Conservation (phyloP, 352 stramenopile species). For the Aphanomyces euteiches region DNA sequence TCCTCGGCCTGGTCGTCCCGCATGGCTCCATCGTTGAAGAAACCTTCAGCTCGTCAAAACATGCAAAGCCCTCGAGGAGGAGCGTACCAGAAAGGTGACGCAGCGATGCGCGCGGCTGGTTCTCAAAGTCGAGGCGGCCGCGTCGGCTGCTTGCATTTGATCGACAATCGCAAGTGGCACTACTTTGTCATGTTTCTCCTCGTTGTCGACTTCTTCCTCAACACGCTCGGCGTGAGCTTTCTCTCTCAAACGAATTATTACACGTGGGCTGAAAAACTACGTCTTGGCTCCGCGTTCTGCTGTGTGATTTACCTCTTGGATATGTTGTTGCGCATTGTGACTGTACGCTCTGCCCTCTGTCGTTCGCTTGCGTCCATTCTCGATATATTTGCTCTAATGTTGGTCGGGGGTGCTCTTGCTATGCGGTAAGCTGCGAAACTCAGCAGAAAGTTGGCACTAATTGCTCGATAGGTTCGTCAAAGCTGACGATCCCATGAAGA, state of each 20-base stretch:
- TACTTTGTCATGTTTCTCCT: constrained; percentile 81
- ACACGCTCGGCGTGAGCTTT: constrained; percentile 20
- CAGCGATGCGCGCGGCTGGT: not conserved
- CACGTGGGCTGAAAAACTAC: constrained; percentile 29
- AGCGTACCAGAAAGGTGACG: not conserved
- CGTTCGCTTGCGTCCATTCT: constrained; percentile 80
- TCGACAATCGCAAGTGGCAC: constrained; percentile 85
- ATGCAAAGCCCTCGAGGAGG: too few species aligned
- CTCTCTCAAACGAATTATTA: constrained; percentile 16
- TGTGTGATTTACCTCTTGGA: constrained; percentile 83
- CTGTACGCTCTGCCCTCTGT: constrained; percentile 67
- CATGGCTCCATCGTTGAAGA: too few species aligned
- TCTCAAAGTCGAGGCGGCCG: not conserved
- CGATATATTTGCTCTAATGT: constrained; percentile 66
- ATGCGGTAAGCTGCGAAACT: constrained; percentile 41
- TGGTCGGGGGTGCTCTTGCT: constrained; percentile 54
- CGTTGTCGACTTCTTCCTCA: constrained; percentile 78
- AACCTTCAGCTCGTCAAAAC: too few species aligned
- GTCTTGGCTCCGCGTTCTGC: constrained; percentile 66
- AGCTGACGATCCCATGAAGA: constrained; percentile 8
- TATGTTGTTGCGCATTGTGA: constrained; percentile 73
- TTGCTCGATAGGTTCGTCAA: constrained; percentile 13
- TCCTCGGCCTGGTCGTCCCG: too few species aligned
- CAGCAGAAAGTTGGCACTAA: not conserved
- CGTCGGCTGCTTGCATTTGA: constrained; percentile 48